Base-by-base conservation (phyloP, 2,329 filamentous ascomycete genomes). In the Aspergillus sp. region DNA sequence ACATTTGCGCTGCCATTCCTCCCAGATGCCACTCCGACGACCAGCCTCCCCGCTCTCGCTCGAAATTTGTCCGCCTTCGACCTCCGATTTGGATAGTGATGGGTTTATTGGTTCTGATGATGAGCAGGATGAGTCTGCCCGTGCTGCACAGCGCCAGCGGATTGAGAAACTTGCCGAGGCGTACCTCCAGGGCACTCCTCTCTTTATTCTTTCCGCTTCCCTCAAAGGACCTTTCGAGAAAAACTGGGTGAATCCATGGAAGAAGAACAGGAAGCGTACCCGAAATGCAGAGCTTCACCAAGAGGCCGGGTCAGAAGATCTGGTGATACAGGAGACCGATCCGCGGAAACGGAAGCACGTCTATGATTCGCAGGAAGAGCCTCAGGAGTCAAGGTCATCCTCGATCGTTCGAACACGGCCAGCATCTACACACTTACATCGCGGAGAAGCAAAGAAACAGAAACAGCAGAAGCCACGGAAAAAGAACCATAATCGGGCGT, bases 191-290 rank as follows among this genome's bases (percentile, higher is more conserved):
- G 72, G 72, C 27, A 56, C 60, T 27, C 61, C 63, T 11, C 54
- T 72, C 7, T 73, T 72, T 43, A 74, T 76, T 36, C 54, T 70
- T 8, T 72, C 66, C 5, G 72, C 72, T 9, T 63, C 64, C 7
- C 57, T 76, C 13, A 65, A 59, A 35, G 73, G 73, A 0, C 72
- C 72, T 1, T 70, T 76, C 29, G 62, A 68, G 5, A 46, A 62
- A 26, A 62, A 53, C 27, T 76, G 73, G 73, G 49, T 52, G 5
- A 75, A 75, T 50, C 73, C 72, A 2, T 75, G 72, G 72, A 61
- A 48, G 38, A 65, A 62, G 39, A 44, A 52, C 3, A 54, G 61
- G 37, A 46, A 42, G 39, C 45, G 37, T 6, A 48, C 33, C 11
- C 7, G 27, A 5, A 34, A 13, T 28, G 28, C 12, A 5, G 27